Conservation (phyloP, 176 grass and related monocot genomes). For the Cenchrus purpureus region DNA sequence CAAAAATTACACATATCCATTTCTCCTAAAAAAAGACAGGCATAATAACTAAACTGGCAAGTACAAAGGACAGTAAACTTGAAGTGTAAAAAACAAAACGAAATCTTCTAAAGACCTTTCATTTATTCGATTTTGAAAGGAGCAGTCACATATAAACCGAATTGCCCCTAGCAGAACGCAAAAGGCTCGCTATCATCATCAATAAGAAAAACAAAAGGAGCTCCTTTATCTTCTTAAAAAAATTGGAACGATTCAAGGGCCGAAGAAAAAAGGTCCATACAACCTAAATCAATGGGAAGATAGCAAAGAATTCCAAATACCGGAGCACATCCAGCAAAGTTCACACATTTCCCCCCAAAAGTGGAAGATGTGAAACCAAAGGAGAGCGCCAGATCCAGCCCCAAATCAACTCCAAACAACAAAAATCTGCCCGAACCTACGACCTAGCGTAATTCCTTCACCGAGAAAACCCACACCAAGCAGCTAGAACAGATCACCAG, state of each 20-base stretch:
- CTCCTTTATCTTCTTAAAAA: neutral
- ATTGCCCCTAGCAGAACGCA: neutral
- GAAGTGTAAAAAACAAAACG: neutral
- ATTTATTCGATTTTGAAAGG: constrained; percentile 16
- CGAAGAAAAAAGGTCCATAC: neutral
- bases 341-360: neutral
- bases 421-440: neutral
- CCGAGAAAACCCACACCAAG: neutral
- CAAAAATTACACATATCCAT: neutral
- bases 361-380: neutral
- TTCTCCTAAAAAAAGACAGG: neutral
- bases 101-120: neutral
- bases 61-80: neutral
- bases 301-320: neutral
- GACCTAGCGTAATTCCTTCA: neutral
- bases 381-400: constrained; percentile 12
- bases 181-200: neutral
- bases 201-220: neutral
- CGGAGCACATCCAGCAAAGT: constrained; percentile 8
- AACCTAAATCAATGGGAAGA: neutral
- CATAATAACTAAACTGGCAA: neutral
- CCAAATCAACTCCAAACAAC: neutral
- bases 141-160: neutral
- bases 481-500: neutral
- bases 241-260: neutral